Percentiles rank a stretch among this genome's conserved stretches.
Conservation (phyloP, 164 flowering plant species). For the Amborella trichopoda region DNA sequence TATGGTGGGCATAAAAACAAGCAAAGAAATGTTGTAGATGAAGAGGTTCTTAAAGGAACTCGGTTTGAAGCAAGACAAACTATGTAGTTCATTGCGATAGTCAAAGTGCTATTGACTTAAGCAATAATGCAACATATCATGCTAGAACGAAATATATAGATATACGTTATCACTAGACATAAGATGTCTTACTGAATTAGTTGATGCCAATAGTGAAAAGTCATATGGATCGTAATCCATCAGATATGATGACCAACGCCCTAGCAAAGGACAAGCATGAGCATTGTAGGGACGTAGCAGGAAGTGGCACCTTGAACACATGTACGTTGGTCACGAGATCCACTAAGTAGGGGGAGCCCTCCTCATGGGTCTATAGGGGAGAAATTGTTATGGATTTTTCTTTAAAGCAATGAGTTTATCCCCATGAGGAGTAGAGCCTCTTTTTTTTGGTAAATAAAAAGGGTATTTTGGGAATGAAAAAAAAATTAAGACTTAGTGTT, state of each 20-base stretch:
- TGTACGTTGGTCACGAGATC: no score
- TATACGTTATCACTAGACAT: background rate
- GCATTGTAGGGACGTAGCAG: no score
- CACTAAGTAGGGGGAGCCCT: no score
- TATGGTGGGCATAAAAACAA: background rate
- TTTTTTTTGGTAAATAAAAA: no score
- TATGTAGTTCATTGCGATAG: background rate
- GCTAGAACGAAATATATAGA: background rate
- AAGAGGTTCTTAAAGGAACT: background rate
- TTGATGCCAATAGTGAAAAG: background rate
- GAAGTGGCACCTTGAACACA: no score
- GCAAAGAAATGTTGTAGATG: background rate
- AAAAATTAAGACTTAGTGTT: no score
- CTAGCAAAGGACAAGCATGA: background rate
- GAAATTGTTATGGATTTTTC: no score
- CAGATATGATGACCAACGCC: slow-evolving; percentile 2
- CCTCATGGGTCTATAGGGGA: no score
- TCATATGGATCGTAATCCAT: background rate
- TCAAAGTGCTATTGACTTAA: background rate
- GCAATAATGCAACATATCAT: background rate
- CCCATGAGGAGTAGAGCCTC: no score
- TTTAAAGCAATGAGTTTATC: no score
- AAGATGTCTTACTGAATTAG: background rate
- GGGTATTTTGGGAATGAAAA: no score
- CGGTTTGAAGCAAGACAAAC: background rate